Base-by-base conservation (phyloP, 192 early-diverging fungal species). In the Coemansia sp. region DNA sequence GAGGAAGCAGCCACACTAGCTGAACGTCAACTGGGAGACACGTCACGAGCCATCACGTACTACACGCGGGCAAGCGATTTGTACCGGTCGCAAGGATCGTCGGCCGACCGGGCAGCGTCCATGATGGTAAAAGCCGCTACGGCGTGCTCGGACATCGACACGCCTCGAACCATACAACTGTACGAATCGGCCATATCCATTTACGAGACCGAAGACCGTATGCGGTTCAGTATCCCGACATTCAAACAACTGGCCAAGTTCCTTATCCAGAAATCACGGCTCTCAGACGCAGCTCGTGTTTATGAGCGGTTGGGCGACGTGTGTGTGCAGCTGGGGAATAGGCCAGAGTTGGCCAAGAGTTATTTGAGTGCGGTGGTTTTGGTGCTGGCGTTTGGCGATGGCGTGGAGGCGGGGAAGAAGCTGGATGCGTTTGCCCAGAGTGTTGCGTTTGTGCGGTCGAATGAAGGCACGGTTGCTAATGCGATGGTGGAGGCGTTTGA, bases 101-200 rank as follows among this genome's bases (percentile, higher is more conserved):
- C 76, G 37, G 58, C 67, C 5, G 76, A 79, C 38, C 69, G 60
- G 53, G 71, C 76, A 0, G 76, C 76, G 15, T 66, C 66, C 28
- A 64, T 79, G 71, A 66, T 79, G 61, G 76, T 70, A 61, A 74
- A 64, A 37, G 76, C 76, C 3, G 76, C 76, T 15, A 60, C 56
- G 26, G 15, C 25, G 9, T 74, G 76, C 58, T 64, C 73, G 61
- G 64, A 59, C 50, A 47, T 78, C 10, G 76, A 79, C 28, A 66
- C 63, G 1, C 44, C 61, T 51, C 58, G 53, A 42, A 55, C 76
- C 1, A 68, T 74, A 24, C 67, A 74, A 56, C 67, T 79, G 10
- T 71, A 74, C 28, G 67, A 74, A 20, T 42, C n/a, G 21, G 76
- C 76, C 14, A 55, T 73, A 18, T 55, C 60, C 7, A 79, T 79